A percentile compares a stretch with the other conserved stretches of the same genome.
Evolutionary conservation across 495 filamentous ascomycete genomes (phyloP).

Genomic region (Neurospora sp.): DNA sequence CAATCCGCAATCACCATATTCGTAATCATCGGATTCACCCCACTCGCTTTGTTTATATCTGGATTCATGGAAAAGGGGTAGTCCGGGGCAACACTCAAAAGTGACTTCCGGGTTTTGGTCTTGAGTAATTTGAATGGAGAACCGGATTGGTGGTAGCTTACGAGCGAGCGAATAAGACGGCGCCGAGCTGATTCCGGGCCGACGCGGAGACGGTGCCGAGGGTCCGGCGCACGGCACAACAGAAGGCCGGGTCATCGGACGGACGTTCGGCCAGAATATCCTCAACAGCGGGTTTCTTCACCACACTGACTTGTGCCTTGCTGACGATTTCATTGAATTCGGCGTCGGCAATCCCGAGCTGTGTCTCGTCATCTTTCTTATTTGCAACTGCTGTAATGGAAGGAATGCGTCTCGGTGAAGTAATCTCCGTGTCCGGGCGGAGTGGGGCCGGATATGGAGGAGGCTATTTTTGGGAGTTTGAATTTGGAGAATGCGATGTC

Average conservation of each 20-base stretch:
- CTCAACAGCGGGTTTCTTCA: too few relatives aligned
- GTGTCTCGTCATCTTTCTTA: constrained; percentile 12
- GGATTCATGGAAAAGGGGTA: background rate
- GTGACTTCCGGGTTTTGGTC: background rate
- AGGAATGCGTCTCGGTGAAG: constrained; percentile 23
- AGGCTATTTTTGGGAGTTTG: background rate
- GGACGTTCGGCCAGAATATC: constrained; percentile 23
- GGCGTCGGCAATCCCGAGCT: constrained; percentile 18
- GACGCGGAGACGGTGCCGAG: constrained; percentile 15
- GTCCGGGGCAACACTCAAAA: background rate
- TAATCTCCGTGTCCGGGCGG: constrained; percentile 17
- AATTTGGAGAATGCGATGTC: background rate
- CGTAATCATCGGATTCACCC: too few relatives aligned
- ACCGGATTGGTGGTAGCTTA: background rate
- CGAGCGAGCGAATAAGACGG: constrained; percentile 19
- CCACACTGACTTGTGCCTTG: constrained; percentile 9
- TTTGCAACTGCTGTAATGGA: constrained; percentile 21
- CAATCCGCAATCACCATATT: too few relatives aligned
- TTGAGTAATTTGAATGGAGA: background rate
- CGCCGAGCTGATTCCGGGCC: constrained; percentile 18
- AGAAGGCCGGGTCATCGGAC: constrained; percentile 15
- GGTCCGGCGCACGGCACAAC: constrained; percentile 11
- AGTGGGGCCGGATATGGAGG: constrained; percentile 12
- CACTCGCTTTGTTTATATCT: background rate
- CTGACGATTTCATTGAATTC: constrained; percentile 15